Percentiles rank a stretch among this genome's conserved stretches.
phyloP scores from a whole-genome alignment of 2,329 filamentous ascomycete genomes.

The Aspergillus ochraceoroseus region DNA sequence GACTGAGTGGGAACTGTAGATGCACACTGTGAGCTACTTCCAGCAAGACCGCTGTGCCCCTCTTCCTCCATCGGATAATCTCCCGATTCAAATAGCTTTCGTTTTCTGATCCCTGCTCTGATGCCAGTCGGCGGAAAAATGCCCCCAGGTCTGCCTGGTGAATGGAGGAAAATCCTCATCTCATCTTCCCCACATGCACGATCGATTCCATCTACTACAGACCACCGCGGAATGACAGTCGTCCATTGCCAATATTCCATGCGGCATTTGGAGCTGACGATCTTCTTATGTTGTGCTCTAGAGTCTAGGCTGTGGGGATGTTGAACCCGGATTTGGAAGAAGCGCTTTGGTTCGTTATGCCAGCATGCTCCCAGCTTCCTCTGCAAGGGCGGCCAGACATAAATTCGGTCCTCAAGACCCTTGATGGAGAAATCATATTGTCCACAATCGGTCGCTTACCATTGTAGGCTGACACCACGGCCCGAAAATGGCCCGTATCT shows the following conservation, averaged over 20 bases:
- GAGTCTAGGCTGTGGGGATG: slow-evolving; percentile 1
- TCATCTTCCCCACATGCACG: not conserved
- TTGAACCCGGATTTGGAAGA: not conserved
- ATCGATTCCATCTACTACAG: not conserved
- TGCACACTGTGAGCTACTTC: no score
- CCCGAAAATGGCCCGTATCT: slow-evolving; percentile 14
- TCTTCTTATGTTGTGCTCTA: no score
- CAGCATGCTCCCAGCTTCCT: no score
- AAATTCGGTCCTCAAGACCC: slow-evolving; percentile 3
- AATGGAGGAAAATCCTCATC: slow-evolving; percentile 14
- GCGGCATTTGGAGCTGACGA: slow-evolving; percentile 3
- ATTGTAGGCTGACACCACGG: not conserved
- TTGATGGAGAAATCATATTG: not conserved
- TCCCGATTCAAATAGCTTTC: slow-evolving; percentile 4
- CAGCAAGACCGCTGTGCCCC: no score
- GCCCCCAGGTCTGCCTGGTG: slow-evolving; percentile 1
- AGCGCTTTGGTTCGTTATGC: no score
- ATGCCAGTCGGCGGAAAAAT: slow-evolving; percentile 4
- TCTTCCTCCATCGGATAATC: slow-evolving; percentile 10
- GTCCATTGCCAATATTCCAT: slow-evolving; percentile 3
- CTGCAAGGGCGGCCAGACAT: not conserved
- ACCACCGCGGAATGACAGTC: not conserved
- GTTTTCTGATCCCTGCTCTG: not conserved
- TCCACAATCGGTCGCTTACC: not conserved
- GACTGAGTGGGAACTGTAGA: no score